Evolutionary conservation across 2,329 filamentous ascomycete genomes (phyloP).

Genomic region (Fusarium euwallaceae): DNA sequence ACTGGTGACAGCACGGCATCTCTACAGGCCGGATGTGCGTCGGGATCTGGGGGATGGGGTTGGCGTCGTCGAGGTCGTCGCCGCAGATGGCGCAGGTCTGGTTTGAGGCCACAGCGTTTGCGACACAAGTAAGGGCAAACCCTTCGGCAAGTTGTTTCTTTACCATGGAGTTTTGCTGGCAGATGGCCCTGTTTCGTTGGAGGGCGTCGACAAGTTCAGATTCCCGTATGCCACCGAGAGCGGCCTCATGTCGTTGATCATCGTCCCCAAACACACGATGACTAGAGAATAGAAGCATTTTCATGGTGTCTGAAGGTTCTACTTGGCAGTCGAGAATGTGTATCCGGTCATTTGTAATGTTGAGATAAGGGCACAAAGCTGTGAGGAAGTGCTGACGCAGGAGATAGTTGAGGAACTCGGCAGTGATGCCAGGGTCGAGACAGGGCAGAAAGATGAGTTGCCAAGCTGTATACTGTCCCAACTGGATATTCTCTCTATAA

Average conservation of each 20-base stretch:
- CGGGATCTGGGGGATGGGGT: neutral
- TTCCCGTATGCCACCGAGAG: neutral
- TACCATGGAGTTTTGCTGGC: neutral
- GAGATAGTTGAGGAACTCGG: slow-evolving; percentile 19
- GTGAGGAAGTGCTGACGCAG: slow-evolving; percentile 17
- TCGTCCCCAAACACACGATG: neutral
- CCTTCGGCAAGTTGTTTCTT: neutral
- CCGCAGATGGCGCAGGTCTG: slow-evolving; percentile 18
- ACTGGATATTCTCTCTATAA: neutral
- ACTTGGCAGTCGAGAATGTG: neutral
- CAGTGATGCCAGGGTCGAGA: slow-evolving; percentile 25
- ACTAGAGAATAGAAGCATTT: neutral
- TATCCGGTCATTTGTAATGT: neutral
- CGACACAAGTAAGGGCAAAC: neutral
- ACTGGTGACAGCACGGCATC: slow-evolving; percentile 24
- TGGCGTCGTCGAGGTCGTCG: slow-evolving; percentile 12
- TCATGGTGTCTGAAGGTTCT: neutral
- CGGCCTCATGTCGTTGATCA: neutral
- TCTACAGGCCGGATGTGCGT: slow-evolving; percentile 1
- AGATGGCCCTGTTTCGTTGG: slow-evolving; percentile 14
- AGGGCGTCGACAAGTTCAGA: neutral
- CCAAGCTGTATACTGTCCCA: neutral
- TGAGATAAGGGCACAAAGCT: slow-evolving; percentile 12
- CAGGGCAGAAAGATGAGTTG: slow-evolving; percentile 11
- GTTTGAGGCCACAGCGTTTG: neutral